Percentiles rank a stretch among this genome's conserved stretches.
phyloP scores from a whole-genome alignment of 148 eudicot species.

The Fallopia convolvulus region DNA sequence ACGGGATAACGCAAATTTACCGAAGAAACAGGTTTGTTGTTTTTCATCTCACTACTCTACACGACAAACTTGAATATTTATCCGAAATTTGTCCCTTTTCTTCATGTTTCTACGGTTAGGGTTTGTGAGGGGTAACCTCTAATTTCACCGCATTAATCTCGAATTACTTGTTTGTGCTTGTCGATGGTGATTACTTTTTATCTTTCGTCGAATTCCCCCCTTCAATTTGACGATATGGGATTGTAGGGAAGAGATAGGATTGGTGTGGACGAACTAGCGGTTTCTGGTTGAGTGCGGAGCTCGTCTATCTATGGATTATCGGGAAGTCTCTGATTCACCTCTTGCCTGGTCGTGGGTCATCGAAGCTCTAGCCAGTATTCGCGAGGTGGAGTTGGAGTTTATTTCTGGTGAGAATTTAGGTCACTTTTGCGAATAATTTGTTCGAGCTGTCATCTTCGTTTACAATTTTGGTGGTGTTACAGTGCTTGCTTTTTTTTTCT shows the following conservation, averaged over 20 bases:
- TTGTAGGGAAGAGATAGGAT: background rate
- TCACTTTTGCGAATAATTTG: background rate
- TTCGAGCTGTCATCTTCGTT: background rate
- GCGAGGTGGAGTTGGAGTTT: constrained; percentile 35
- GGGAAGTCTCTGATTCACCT: constrained; percentile 21
- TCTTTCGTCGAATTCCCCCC: background rate
- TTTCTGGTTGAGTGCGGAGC: background rate
- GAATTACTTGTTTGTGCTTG: background rate
- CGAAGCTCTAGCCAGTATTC: constrained; percentile 54
- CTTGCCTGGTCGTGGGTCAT: constrained; percentile 60
- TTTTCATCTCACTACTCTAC: background rate
- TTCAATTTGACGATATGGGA: background rate
- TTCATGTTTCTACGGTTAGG: constrained; percentile 1
- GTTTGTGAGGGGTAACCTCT: background rate
- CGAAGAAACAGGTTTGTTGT: background rate
- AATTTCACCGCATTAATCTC: background rate
- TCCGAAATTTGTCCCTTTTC: background rate
- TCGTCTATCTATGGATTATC: constrained; percentile 16
- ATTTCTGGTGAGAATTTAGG: constrained; percentile 27
- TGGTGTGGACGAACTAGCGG: background rate
- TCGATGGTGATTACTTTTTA: background rate
- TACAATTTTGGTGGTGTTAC: background rate
- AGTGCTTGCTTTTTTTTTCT: constrained; percentile 9
- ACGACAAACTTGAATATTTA: background rate
- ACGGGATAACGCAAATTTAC: background rate